A percentile compares a stretch with the other conserved stretches of the same genome.
Evolutionary conservation across 2,329 filamentous ascomycete genomes (phyloP).

Genomic region (Diaporthe sp.): DNA sequence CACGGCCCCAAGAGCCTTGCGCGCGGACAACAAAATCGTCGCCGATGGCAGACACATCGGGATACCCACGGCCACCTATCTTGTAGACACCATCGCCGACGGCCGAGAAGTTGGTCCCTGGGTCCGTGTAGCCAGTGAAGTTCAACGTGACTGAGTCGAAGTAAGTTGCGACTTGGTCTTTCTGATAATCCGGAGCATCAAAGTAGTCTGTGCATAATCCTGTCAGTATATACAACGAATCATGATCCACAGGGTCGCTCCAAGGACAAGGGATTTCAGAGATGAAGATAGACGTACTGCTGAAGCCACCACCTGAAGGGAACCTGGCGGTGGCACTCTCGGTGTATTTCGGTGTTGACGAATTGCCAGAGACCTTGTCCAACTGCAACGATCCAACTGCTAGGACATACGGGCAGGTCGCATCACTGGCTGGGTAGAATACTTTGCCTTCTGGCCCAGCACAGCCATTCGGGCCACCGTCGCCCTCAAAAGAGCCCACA

Average conservation of each 20-base stretch:
- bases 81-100: constrained; percentile 56
- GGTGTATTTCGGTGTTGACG: constrained; percentile 34
- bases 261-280: not conserved
- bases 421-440: constrained; percentile 61
- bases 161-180: constrained; percentile 45
- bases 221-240: not conserved
- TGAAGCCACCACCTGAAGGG: constrained; percentile 52
- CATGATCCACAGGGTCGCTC: no score
- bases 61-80: constrained; percentile 60
- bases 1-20: constrained; percentile 51
- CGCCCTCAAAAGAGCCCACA: constrained; percentile 50
- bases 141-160: constrained; percentile 45
- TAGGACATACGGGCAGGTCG: constrained; percentile 62
- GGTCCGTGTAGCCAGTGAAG: constrained; percentile 51
- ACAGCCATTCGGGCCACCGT: constrained; percentile 49
- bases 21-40: constrained; percentile 52
- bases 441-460: constrained; percentile 52
- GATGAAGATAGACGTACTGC: constrained; percentile 39
- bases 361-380: constrained; percentile 40
- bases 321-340: constrained; percentile 46
- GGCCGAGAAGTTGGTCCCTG: constrained; percentile 53
- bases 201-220: constrained; percentile 45
- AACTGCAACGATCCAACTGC: constrained; percentile 54
- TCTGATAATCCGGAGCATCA: constrained; percentile 48
- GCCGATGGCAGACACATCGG: constrained; percentile 62